These are phyloP conservation scores for Hirsutella thompsonii DNA, from an alignment of 2,329 filamentous ascomycete species.

Conservation along the genomic window DNA sequence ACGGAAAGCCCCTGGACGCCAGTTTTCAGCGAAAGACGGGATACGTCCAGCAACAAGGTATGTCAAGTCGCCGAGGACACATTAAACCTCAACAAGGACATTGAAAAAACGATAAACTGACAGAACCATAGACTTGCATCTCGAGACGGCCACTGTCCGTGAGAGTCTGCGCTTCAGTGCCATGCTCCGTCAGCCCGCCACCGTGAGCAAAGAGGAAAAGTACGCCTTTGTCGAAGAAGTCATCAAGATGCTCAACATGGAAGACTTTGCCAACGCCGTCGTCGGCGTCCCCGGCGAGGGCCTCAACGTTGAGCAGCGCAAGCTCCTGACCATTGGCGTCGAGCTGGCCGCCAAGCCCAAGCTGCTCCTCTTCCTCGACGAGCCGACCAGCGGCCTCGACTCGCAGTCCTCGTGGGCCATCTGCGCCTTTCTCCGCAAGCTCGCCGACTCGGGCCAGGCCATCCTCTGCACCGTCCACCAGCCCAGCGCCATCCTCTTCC, in stretches of 20 bases:
- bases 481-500: slow-evolving; percentile 38
- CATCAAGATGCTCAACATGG: slow-evolving; percentile 54
- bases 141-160: slow-evolving; percentile 40
- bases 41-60: slow-evolving; percentile 54
- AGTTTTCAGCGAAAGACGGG: slow-evolving; percentile 54
- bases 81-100: not conserved
- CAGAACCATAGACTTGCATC: slow-evolving; percentile 32
- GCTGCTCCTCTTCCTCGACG: slow-evolving; percentile 48
- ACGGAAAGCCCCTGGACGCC: slow-evolving; percentile 40
- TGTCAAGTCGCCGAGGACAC: too few species aligned
- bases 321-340: slow-evolving; percentile 49
- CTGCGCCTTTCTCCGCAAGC: slow-evolving; percentile 45
- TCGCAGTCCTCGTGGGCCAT: slow-evolving; percentile 52
- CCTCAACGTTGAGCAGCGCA: slow-evolving; percentile 48
- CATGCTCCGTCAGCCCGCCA: slow-evolving; percentile 42
- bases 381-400: slow-evolving; percentile 50
- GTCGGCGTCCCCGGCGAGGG: slow-evolving; percentile 50
- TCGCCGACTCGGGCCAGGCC: slow-evolving; percentile 41
- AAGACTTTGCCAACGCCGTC: slow-evolving; percentile 52
- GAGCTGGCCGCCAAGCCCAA: slow-evolving; percentile 43
- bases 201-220: slow-evolving; percentile 43
- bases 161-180: slow-evolving; percentile 43
- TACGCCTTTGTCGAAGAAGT: slow-evolving; percentile 50
- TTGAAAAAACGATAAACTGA: not conserved
- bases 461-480: slow-evolving; percentile 44